phyloP scores from a whole-genome alignment of 2,329 filamentous ascomycete species.

The Colletotrichum chrysophilum region DNA sequence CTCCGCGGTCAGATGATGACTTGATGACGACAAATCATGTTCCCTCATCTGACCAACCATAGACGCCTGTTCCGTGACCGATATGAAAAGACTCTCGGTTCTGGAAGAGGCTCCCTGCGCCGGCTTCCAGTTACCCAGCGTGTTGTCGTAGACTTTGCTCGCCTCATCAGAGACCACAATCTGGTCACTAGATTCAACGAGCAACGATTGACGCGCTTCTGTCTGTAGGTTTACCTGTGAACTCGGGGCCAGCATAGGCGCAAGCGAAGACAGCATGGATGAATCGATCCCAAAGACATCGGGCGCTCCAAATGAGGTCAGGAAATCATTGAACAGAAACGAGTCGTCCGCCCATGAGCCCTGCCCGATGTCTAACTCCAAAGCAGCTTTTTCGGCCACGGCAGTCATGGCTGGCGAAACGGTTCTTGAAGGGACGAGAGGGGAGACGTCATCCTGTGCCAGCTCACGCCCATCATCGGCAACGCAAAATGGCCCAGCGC shows the following conservation, averaged over 20 bases:
- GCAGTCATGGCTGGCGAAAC: neutral
- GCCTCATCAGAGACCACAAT: neutral
- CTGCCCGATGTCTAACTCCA: rapidly evolving
- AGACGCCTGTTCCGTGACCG: neutral
- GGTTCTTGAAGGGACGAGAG: neutral
- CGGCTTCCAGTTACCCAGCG: neutral
- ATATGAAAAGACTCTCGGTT: neutral
- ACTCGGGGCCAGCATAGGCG: neutral
- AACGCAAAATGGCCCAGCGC: neutral
- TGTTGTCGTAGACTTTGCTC: neutral
- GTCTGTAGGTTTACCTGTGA: rapidly evolving
- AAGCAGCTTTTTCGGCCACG: neutral
- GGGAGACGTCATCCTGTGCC: rapidly evolving
- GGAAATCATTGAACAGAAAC: neutral
- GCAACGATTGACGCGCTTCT: rapidly evolving
- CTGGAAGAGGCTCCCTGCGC: neutral
- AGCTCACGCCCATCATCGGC: neutral
- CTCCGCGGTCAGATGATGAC: neutral
- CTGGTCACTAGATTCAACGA: rapidly evolving
- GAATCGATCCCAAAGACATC: neutral
- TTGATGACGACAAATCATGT: rapidly evolving
- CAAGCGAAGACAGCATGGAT: neutral
- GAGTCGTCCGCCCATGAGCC: neutral
- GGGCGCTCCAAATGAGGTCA: neutral
- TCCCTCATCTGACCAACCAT: neutral